phyloP scores from a whole-genome alignment of 495 filamentous ascomycete genomes.

The Hyaloscypha hepaticicola region DNA sequence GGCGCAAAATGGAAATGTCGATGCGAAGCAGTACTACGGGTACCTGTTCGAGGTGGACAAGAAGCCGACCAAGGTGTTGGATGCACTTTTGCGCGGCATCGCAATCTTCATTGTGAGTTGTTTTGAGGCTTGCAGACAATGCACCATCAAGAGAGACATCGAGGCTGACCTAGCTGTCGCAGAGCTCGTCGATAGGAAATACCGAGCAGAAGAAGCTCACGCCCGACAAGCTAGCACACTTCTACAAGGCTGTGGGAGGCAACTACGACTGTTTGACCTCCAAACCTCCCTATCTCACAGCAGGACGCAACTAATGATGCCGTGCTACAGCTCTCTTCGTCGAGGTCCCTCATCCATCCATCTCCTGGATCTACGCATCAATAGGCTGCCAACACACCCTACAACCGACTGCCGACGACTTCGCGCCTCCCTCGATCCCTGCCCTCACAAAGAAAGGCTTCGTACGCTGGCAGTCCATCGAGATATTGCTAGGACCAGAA shows the following conservation, averaged over 20 bases:
- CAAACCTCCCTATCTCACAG: not conserved
- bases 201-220: constrained; percentile 64
- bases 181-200: constrained; percentile 51
- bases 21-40: constrained; percentile 62
- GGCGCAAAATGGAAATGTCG: constrained; percentile 24
- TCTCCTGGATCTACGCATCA: constrained; percentile 90
- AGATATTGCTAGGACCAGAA: constrained; percentile 82
- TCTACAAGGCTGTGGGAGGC: constrained; percentile 86
- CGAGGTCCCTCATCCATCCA: constrained; percentile 64
- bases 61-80: constrained; percentile 69
- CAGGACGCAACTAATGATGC: not conserved
- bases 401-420: constrained; percentile 68
- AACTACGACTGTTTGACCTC: constrained; percentile 70
- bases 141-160: constrained; percentile 3
- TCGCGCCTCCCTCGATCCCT: constrained; percentile 71
- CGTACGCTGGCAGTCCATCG: constrained; percentile 90
- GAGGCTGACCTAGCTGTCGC: constrained; percentile 1
- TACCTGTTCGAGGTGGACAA: constrained; percentile 82
- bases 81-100: constrained; percentile 76
- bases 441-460: constrained; percentile 82
- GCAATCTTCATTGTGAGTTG: constrained; percentile 76
- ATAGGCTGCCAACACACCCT: constrained; percentile 84
- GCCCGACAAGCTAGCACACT: constrained; percentile 79
- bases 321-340: constrained; percentile 62
- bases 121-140: constrained; percentile 7